Base-by-base conservation (phyloP, 441 rosid genomes). In the Metrosideros polymorpha region DNA sequence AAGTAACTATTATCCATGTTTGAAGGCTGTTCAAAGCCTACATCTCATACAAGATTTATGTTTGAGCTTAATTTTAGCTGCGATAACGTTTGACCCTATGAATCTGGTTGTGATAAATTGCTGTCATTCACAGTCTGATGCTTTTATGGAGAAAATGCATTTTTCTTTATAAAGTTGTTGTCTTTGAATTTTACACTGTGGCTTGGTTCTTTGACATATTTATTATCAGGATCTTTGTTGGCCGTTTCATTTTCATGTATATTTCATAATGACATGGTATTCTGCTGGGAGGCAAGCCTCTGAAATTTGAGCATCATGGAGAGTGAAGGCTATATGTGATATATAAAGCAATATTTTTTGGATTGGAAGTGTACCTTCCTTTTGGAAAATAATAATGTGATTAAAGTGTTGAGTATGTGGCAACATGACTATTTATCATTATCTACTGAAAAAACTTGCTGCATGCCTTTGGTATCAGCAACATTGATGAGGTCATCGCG, bases 401-500 rank as follows among this genome's bases (percentile, higher is more conserved):
- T 71, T 71, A 3, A 39, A 71, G n/a, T 71, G 49, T 71, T 6
- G 10, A 71, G 47, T 71, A 71, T 43, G 9, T 71, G 47, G 79
- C 47, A 71, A 22, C 79, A 10, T 39, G 79, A 71, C 49, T 9
- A 3, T 47, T 71, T 71, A 10, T 39, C 29, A 71, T 71, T 39
- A 42, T 71, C 47, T 71, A 25, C 79, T 71, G 27, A 71, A 39
- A 39, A 39, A 22, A 22, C 49, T 39, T 39, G 79, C 49, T 71
- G 47, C 49, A 52, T 83, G 42, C 42, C 55, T 83, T 82, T 42
- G n/a, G 17, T 75, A 49, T 84, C 83, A 75, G 85, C 85, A 88
- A 61, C 56, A 47, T 88, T 22, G 89, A 88, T 63, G 89, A 88
- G 85, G 87, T 88, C 53, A 88, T 88, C 47, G 83, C 87, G 9